These are phyloP conservation scores for Penicillium sp. DNA, from an alignment of 2,329 filamentous ascomycete genomes.

Conservation along the genomic window DNA sequence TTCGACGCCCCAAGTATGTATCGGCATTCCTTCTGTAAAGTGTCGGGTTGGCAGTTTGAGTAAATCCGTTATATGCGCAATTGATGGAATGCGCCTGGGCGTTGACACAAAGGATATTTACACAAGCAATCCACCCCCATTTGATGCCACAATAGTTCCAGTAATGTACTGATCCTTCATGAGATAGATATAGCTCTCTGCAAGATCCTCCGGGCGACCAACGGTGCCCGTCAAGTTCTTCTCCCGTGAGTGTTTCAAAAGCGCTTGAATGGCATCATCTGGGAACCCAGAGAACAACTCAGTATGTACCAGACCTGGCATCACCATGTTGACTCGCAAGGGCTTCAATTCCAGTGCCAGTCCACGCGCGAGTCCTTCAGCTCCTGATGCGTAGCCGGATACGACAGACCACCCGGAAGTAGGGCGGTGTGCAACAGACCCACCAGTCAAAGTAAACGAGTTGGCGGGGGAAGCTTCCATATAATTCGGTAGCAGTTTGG, in stretches of 20 bases:
- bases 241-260: background rate
- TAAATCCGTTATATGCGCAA: too few relatives aligned
- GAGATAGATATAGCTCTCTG: slow-evolving; percentile 1
- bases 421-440: background rate
- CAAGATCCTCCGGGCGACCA: background rate
- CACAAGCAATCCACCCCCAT: background rate
- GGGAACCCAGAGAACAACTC: background rate
- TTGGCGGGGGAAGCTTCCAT: background rate
- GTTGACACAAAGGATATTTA: background rate
- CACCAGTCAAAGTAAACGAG: background rate
- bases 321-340: slow-evolving; percentile 1
- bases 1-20: too few relatives aligned
- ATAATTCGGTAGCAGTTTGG: background rate
- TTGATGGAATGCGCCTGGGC: too few relatives aligned
- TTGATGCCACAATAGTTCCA: background rate
- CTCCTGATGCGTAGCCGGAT: background rate
- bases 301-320: background rate
- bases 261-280: background rate
- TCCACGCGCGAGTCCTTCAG: background rate
- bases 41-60: too few relatives aligned
- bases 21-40: too few relatives aligned
- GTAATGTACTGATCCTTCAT: background rate
- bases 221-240: background rate
- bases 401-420: background rate
- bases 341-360: slow-evolving; percentile 4